Evolutionary conservation across 192 early-diverging fungal species (phyloP).

Genomic region (Coemansia sp.): DNA sequence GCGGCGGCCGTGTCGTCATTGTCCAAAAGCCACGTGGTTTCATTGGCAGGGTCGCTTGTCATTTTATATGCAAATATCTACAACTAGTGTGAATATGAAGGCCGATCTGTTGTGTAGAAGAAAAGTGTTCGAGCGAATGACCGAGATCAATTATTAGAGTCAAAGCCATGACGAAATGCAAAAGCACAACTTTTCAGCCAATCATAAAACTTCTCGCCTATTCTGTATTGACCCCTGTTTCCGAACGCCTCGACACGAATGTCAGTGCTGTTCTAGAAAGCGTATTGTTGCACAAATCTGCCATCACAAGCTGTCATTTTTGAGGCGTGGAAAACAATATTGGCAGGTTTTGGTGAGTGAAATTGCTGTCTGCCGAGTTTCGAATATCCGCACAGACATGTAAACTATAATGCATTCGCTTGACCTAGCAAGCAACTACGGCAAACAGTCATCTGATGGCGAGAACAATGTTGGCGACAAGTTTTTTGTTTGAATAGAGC

Average conservation of each 20-base stretch:
- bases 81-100: not conserved
- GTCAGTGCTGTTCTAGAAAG: not conserved
- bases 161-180: not conserved
- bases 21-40: conserved; percentile 20
- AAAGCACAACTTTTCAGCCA: conserved; percentile 1
- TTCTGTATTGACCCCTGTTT: not conserved
- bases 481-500: not conserved
- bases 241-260: not conserved
- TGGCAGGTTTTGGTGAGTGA: not conserved
- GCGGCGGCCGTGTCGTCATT: not conserved
- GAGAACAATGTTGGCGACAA: not conserved
- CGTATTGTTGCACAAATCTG: not conserved
- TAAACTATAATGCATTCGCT: not conserved
- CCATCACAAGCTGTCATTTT: not conserved
- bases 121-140: not conserved
- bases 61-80: not conserved
- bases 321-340: not conserved
- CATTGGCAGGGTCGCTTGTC: not conserved
- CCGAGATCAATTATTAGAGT: not conserved
- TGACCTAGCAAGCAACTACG: not conserved
- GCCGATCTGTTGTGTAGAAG: not conserved
- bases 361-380: not conserved
- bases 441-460: not conserved
- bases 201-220: not conserved
- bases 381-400: not conserved